Evolutionary conservation across 2,329 filamentous ascomycete genomes (phyloP), one percentile per base, ranked within the genome.

Genomic region (Ophiocordyceps australis): DNA sequence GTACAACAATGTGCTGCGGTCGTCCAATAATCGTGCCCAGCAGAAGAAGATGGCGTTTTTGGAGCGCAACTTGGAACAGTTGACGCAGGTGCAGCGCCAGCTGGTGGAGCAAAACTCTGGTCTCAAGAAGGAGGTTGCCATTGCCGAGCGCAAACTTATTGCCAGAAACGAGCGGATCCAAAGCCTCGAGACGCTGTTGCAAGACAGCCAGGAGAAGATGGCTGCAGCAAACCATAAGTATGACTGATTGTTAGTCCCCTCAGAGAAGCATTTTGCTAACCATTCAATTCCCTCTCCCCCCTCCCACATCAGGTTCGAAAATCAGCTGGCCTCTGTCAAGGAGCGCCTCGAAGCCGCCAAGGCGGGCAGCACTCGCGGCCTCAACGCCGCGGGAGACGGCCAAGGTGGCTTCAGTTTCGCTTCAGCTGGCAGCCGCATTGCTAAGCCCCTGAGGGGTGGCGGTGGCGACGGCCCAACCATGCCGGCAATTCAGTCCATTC

Each of bases 1-100:
- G 56, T 98, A 98, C 59, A 95, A 98, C 62, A 94, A 93, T 42
- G 89, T 98, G 32, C 67, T 98, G 30, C 76, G 86, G 29, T 89
- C 82, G 25, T 93, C 82, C 38, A 98, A 98, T 62, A 95, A 92
- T 62, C 78, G 89, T 31, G 86, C 89, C 14, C 89, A 98, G 59
- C 89, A 98, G 56, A 98, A 98, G 77, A 98, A 98, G 69, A 95
- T 98, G 80, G 91, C 89, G 11, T 98, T 98, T 66, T 59, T 98
- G 26, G 89, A 98, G 60, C 77, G 89, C 46, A 98, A 98, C 49
- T 71, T 98, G 21, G 89, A 98, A 57, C 89, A 98, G 54, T 65
- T 98, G 28, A 98, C 89, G 4, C 82, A 93, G 45, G 89, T 98
- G 28, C 89, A 98, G 55, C 74, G 89, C 28, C 89, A 98, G 55